These are phyloP conservation scores for Annona squamosa DNA, from an alignment of 164 flowering plant species.

Conservation along the genomic window DNA sequence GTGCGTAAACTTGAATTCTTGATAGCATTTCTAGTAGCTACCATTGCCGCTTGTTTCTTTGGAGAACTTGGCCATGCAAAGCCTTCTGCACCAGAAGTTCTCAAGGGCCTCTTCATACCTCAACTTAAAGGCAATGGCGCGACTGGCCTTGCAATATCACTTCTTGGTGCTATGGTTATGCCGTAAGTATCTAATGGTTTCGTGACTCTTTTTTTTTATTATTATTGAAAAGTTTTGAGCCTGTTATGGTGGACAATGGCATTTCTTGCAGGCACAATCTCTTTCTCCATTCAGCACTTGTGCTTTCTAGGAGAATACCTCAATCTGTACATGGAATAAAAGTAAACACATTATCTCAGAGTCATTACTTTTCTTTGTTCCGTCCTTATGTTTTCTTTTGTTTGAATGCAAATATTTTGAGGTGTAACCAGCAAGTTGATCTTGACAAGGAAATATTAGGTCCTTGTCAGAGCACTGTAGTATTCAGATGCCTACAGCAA, in stretches of 20 bases:
- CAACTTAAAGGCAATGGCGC: slow-evolving; percentile 81
- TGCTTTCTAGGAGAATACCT: slow-evolving; percentile 77
- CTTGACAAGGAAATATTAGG: not conserved
- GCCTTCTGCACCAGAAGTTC: slow-evolving; percentile 60
- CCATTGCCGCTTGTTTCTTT: slow-evolving; percentile 84
- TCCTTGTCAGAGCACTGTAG: not conserved
- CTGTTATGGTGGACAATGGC: not conserved
- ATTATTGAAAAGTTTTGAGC: not conserved
- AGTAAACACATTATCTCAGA: slow-evolving; percentile 29
- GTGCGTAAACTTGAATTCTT: slow-evolving; percentile 89
- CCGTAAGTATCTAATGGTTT: slow-evolving; percentile 47
- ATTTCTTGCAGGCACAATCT: slow-evolving; percentile 63
- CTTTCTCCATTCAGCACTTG: slow-evolving; percentile 88
- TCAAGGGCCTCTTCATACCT: slow-evolving; percentile 82
- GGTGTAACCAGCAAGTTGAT: not conserved
- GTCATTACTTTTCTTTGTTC: not conserved
- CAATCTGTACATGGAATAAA: slow-evolving; percentile 65
- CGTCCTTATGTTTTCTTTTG: not conserved
- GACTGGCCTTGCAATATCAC: slow-evolving; percentile 79
- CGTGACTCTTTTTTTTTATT: not conserved
- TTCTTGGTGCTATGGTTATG: slow-evolving; percentile 96
- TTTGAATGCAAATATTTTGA: not conserved
- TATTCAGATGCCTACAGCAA: not conserved
- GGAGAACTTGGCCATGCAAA: slow-evolving; percentile 79
- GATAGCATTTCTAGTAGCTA: slow-evolving; percentile 73